Conservation (phyloP, 306 rosid species). For the Cyamopsis tetragonoloba region DNA sequence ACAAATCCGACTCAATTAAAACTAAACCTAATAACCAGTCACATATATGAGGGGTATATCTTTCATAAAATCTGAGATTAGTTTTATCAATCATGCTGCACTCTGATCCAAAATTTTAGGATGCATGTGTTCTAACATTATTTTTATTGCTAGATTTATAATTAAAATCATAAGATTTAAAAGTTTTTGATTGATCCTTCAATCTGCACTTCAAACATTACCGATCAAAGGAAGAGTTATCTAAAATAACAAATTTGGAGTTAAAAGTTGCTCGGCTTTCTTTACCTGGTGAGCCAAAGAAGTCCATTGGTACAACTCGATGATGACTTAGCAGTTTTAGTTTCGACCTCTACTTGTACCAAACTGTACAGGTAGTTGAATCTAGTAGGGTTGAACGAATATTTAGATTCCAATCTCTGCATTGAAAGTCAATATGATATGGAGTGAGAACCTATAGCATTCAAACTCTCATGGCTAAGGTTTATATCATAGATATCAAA, state of each 20-base stretch:
- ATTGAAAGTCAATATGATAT: slow-evolving; percentile 23
- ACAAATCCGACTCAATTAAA: too few relatives aligned
- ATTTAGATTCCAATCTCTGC: slow-evolving; percentile 88
- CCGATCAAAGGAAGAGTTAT: not conserved
- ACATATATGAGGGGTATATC: too few relatives aligned
- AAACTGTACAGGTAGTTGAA: slow-evolving; percentile 69
- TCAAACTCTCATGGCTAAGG: not conserved
- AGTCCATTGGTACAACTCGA: slow-evolving; percentile 98
- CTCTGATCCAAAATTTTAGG: not conserved
- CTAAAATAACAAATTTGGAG: not conserved
- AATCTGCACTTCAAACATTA: not conserved
- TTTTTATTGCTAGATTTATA: not conserved
- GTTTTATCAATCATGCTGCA: too few relatives aligned
- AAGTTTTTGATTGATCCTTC: too few relatives aligned
- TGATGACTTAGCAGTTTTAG: slow-evolving; percentile 72
- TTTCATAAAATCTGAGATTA: too few relatives aligned
- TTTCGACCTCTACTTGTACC: slow-evolving; percentile 78
- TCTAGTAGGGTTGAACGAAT: slow-evolving; percentile 47
- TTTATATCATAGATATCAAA: not conserved
- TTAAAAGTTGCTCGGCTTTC: not conserved
- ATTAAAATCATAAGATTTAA: not conserved
- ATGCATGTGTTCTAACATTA: not conserved
- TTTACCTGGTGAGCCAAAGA: slow-evolving; percentile 97
- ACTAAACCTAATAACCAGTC: not conserved
- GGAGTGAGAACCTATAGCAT: slow-evolving; percentile 22